phyloP scores from a whole-genome alignment of 176 grass and related monocot species.

The Tillandsia leiboldiana region DNA sequence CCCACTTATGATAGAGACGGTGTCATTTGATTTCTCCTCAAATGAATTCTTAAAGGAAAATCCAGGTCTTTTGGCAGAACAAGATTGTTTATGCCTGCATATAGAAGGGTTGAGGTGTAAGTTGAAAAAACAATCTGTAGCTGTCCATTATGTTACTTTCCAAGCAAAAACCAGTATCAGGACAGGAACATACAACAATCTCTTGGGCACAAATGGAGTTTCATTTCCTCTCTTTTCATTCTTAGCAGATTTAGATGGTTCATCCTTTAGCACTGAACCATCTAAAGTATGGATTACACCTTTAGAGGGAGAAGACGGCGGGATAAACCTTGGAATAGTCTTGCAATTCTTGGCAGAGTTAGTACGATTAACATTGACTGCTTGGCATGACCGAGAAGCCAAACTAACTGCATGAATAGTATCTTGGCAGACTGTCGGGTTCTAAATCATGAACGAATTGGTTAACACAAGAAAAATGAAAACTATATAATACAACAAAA shows the following conservation, averaged over 20 bases:
- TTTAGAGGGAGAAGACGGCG: conserved; percentile 6
- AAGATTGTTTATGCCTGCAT: conserved; percentile 20
- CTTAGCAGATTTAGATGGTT: conserved; percentile 3
- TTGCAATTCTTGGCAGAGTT: conserved; percentile 14
- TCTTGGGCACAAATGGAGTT: conserved; percentile 22
- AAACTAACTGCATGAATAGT: conserved; percentile 30
- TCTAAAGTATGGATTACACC: conserved; percentile 1
- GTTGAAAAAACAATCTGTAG: background rate
- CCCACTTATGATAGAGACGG: background rate
- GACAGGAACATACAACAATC: conserved; percentile 20
- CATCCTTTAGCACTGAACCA: conserved; percentile 12
- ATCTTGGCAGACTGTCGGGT: conserved; percentile 41
- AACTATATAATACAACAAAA: background rate
- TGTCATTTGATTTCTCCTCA: conserved; percentile 18
- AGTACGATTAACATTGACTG: conserved; percentile 17
- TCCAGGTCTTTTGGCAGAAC: conserved; percentile 19
- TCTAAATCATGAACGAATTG: conserved; percentile 22
- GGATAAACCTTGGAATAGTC: conserved; percentile 18
- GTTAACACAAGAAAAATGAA: background rate
- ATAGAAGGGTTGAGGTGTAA: background rate
- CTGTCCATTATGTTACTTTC: background rate
- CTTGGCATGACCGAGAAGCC: conserved; percentile 47
- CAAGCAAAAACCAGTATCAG: background rate
- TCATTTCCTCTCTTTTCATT: conserved; percentile 21
- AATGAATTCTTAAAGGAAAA: background rate